Conservation (phyloP, 1,284 basidiomycete species). For the Leccinum fallax region DNA sequence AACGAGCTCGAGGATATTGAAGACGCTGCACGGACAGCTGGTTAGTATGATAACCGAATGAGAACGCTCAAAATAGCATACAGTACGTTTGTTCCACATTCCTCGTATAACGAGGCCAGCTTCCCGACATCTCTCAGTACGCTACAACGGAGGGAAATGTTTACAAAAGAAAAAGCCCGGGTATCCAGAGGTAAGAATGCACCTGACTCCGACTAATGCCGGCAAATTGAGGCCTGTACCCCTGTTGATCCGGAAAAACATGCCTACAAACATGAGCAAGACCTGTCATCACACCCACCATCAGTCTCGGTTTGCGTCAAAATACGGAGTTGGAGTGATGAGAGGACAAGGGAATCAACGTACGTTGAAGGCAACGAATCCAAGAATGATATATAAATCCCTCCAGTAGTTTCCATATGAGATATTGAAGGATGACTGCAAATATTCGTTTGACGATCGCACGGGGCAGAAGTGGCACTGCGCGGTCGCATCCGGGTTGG, state of each 20-base stretch:
- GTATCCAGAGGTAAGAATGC: background rate
- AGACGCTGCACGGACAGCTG: background rate
- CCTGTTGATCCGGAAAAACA: constrained; percentile 37
- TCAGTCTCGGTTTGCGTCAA: background rate
- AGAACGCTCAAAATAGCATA: background rate
- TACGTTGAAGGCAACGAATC: constrained; percentile 48
- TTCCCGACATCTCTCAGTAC: background rate
- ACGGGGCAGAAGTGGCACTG: constrained; percentile 58
- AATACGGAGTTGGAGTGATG: background rate
- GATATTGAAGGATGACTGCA: constrained; percentile 47
- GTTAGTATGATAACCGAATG: background rate
- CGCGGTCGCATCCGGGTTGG: constrained; percentile 55
- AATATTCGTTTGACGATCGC: constrained; percentile 45
- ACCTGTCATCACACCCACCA: constrained; percentile 25
- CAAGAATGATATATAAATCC: constrained; percentile 47
- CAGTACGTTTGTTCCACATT: background rate
- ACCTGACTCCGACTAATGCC: background rate
- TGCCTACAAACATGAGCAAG: constrained; percentile 32
- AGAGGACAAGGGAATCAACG: constrained; percentile 15
- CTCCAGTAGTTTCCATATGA: constrained; percentile 50
- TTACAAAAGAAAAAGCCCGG: background rate
- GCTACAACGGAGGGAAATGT: background rate
- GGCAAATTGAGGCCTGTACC: background rate
- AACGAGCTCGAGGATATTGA: background rate
- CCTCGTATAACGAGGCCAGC: background rate